Base-by-base conservation (phyloP, 306 rosid genomes). In the Cicer cuneatum region DNA sequence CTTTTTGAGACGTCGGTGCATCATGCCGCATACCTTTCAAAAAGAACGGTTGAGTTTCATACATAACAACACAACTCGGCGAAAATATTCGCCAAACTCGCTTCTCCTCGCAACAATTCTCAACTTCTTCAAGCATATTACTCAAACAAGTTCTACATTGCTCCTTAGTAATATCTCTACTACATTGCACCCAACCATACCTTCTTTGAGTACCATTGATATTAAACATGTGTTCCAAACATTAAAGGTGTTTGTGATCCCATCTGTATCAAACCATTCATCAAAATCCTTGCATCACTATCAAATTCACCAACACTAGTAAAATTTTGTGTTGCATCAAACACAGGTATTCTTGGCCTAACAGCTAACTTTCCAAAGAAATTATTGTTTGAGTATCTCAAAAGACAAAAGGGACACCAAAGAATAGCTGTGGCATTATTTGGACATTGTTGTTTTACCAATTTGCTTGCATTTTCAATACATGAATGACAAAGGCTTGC, bases 161-260 rank as follows among this genome's bases (percentile, higher is more conserved):
- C 63, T 71, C 84, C 15, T 45, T 15, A 12, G 79, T 80, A 59
- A 83, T 75, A 58, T 83, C 87, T 43, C 87, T 75, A 66, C 76
- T 80, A 24, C 87, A 79, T 38, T 83, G 82, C 13, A 83, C 87
- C 87, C 87, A 83, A 0, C 84, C 87, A 67, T 83, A 79, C 65
- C 87, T 80, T 59, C 62, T 83, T 8, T 83, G 87, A 29, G 87
- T 83, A 21, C 87, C 87, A 60, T 83, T 83, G 18, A 80, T 83
- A 24, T 83, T 83, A 13, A 83, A 83, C 87, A 75, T 80, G 82
- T 21, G 79, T 83, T 15, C 87, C 87, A 66, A 79, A 83, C 84
- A 80, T 83, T 24, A 75, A 46, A 0, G 71, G 15, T 5, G 58
- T 8, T 49, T 58, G 16, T 2, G 84, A 40, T 2, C 64, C 86